Base-by-base conservation (phyloP, 768 basidiomycete genomes). In the Rhizopogon vinicolor region DNA sequence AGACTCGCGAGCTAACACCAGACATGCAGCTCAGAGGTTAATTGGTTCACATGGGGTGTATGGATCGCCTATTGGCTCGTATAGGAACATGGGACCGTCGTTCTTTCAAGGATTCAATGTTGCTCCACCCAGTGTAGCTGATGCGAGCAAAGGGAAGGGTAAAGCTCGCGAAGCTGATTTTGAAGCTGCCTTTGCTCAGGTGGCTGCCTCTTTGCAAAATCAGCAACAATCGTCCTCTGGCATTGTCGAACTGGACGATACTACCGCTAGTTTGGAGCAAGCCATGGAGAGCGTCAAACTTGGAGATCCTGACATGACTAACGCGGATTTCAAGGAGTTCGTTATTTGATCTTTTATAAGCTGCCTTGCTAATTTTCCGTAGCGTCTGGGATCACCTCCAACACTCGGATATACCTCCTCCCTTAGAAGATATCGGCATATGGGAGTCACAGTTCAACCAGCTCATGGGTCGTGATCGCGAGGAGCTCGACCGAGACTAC, bases 361-460 rank as follows among this genome's bases (percentile, higher is more conserved):
- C 9, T 48, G 62, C 29, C 57, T 40, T 10, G 33, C 43, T 48
- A 48, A 5, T 16, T 58, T 51, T 41, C 33, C 18, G 14, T 57
- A 91, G 89, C 41, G 74, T 82, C 39, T 89, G 83, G 87, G 75
- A 83, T 43, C 74, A 82, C 37, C 67, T 86, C 28, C 82, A 81
- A 62, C 75, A 80, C 52, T 85, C 83, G 1, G 80, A 81, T 25
- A 56, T 79, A 22, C 80, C 83, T 3, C 82, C 84, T 1, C 75
- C 80, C 5, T 63, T 75, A 22, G 85, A 84, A 65, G 87, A 90
- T 55, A 67, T 89, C 53, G 82, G 84, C 1, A 86, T 84, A 68
- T 92, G 90, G 90, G 91, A 93, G 68, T 80, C 88, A 6, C 84
- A 92, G 66, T 87, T 92, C 59, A 85, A 87, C 65, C 85, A 91